Base-by-base conservation (phyloP, 164 flowering plant species). In the Magnolia sinica region DNA sequence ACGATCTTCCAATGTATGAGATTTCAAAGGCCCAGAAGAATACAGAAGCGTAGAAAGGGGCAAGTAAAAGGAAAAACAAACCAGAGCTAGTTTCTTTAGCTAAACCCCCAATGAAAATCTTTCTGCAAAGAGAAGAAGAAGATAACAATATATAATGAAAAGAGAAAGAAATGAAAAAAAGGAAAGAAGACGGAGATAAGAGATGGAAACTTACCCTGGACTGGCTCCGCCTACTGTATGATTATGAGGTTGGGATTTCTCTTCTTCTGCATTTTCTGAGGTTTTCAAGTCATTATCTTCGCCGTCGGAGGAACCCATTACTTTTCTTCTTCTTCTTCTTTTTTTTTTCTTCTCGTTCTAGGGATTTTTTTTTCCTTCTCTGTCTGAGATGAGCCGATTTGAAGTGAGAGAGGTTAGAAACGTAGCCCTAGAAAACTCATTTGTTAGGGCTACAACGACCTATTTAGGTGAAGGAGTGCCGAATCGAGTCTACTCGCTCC, bases 101-200 rank as follows among this genome's bases (percentile, higher is more conserved):
- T 74, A 93, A 87, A 82, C 97, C 97, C 68, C 97, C 97, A 67
- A 93, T 85, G 78, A 93, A 93, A 29, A 93, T 93, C 80, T 93
- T 93, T 72, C 97, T 93, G 89, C 84, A 81, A 84, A 81, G 51
- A 27, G 18, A 8, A 45, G 18, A 31, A 65, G 3, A 45, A 3
- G 11, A 45, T 19, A 4, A 2, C 20, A 9, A 23, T 23, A 20
- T 1, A 45, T 9, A 22, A 64, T 23, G 20, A 49, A 63, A 37
- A 37, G 49, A 50, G 14, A 18, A 27, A 29, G 20, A n/a, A 1
- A 22, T 1, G 37, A 11, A 8, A 20, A 64, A 14, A 64, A 10
- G 50, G 23, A 50, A 71, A n/a, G 45, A 63, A 68, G 20, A 65
- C 18, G 23, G 50, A 49, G 59, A 55, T 52, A 51, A 29, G 50